phyloP scores from a whole-genome alignment of 139 green algal genomes.

The Chloropicon primus region DNA sequence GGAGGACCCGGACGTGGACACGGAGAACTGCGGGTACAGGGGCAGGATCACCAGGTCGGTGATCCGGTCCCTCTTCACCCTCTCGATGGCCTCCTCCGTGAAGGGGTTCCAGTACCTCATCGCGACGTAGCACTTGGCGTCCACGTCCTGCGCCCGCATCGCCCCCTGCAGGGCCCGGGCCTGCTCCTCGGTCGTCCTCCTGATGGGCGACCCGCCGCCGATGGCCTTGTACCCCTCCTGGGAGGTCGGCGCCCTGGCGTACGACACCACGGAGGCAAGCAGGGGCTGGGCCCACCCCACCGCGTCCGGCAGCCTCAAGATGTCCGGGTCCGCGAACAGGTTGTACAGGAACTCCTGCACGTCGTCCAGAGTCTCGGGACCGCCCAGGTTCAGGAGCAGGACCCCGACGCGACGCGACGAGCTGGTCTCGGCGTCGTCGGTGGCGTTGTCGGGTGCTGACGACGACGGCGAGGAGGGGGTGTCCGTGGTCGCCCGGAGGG shows the following conservation, averaged over 20 bases:
- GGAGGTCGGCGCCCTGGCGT: constrained; percentile 60
- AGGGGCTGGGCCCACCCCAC: constrained; percentile 60
- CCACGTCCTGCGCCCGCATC: constrained; percentile 28
- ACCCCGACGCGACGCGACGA: too few species aligned
- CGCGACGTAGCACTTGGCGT: constrained; percentile 76
- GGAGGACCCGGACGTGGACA: constrained; percentile 79
- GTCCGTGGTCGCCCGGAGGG: too few species aligned
- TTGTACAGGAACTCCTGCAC: constrained; percentile 99
- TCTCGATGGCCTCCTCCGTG: constrained; percentile 84
- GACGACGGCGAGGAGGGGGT: too few species aligned
- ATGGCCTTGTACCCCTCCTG: constrained; percentile 84
- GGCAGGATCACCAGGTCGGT: constrained; percentile 79
- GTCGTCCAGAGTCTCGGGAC: constrained; percentile 88
- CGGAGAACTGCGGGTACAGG: constrained; percentile 93
- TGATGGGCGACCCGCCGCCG: constrained; percentile 83
- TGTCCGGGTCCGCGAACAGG: constrained; percentile 81
- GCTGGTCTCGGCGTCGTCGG: too few species aligned
- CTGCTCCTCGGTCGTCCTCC: constrained; percentile 89
- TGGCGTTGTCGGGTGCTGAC: too few species aligned
- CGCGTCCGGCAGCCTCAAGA: neutral
- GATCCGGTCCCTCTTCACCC: constrained; percentile 78
- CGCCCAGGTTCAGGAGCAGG: constrained; percentile 93
- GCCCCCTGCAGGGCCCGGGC: constrained; percentile 48
- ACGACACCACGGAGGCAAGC: constrained; percentile 62
- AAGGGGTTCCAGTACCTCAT: constrained; percentile 99